Evolutionary conservation across 1,284 basidiomycete species (phyloP).

Genomic region (Ceratobasidium sp.): DNA sequence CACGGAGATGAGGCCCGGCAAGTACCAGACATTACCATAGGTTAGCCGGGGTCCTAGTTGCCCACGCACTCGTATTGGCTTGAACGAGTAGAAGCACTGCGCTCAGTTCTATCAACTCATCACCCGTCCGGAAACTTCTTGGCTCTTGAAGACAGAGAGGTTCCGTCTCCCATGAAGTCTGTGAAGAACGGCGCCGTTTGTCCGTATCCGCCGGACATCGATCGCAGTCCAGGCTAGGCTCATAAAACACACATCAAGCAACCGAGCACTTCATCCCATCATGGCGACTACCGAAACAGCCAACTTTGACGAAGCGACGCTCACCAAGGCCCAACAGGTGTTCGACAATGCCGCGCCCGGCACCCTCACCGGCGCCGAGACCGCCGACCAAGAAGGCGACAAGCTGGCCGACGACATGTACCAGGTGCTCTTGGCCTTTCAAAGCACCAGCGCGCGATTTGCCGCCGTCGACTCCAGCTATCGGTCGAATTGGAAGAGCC

Average conservation of each 20-base stretch:
- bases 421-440: background rate
- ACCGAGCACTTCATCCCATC: background rate
- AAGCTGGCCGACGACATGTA: conserved; percentile 8
- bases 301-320: conserved; percentile 5
- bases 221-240: background rate
- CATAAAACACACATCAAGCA: conserved; percentile 1
- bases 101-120: background rate
- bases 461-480: background rate
- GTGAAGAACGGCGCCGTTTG: background rate
- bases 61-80: background rate
- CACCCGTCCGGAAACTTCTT: too few species aligned
- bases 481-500: background rate
- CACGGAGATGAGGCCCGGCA: too few species aligned
- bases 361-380: background rate
- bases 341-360: background rate
- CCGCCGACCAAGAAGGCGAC: background rate
- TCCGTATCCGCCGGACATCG: background rate
- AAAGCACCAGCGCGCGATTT: conserved; percentile 2
- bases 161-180: background rate
- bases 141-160: too few species aligned
- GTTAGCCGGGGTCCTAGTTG: background rate
- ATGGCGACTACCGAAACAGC: background rate
- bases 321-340: background rate
- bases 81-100: conserved; percentile 1
- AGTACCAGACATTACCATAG: too few species aligned